A percentile compares a stretch with the other conserved stretches of the same genome.
Evolutionary conservation across 208 protist species (phyloP).

Genomic region (Tritrichomonas foetus): DNA sequence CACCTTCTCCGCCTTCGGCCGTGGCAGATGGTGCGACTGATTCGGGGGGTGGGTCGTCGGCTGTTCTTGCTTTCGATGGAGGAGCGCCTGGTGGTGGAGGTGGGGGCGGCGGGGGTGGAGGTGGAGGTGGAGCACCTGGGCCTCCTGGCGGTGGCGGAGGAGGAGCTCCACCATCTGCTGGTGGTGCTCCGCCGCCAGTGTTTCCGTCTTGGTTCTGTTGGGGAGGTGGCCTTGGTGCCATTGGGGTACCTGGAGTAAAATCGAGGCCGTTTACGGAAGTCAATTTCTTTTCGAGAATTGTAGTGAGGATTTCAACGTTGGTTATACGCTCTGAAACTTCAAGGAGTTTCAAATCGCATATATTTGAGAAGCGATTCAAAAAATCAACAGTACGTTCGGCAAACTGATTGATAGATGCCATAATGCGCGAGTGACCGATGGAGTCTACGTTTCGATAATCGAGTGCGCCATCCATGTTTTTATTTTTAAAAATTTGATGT

Average conservation of each 20-base stretch:
- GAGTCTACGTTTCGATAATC: constrained; percentile 29
- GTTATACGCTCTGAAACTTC: constrained; percentile 29
- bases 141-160: not conserved
- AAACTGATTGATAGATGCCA: constrained; percentile 16
- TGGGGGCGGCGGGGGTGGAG: not conserved
- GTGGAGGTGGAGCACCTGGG: not conserved
- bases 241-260: not conserved
- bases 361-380: not conserved
- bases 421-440: not conserved
- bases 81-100: not conserved
- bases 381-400: constrained; percentile 23
- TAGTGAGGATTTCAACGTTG: constrained; percentile 33
- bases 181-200: not conserved
- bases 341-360: constrained; percentile 10
- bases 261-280: not conserved
- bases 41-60: not conserved
- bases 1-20: too few relatives aligned
- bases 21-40: too few relatives aligned
- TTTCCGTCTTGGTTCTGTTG: not conserved
- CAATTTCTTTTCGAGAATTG: constrained; percentile 12
- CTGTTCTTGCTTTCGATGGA: not conserved
- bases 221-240: not conserved
- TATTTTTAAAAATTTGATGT: too few relatives aligned
- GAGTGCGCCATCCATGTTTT: not conserved
- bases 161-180: not conserved